These are phyloP conservation scores for Solanum clarkiae DNA, from an alignment of 257 asterid genomes.

Conservation along the genomic window DNA sequence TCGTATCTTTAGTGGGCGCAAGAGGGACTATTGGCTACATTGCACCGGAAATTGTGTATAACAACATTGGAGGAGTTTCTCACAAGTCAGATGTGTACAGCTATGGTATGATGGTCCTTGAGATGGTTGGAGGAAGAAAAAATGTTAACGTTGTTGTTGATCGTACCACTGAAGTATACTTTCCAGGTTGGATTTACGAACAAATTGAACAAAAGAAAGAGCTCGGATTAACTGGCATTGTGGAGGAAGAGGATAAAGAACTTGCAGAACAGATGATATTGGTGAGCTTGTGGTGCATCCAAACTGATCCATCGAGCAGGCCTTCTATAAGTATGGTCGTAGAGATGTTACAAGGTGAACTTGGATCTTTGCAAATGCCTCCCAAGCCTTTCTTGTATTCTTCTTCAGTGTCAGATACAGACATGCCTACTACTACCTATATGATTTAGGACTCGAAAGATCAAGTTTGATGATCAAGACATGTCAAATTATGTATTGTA, in stretches of 20 bases:
- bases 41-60: neutral
- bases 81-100: neutral
- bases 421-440: neutral
- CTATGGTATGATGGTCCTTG: slow-evolving; percentile 16
- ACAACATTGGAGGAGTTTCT: neutral
- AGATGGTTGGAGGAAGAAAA: slow-evolving; percentile 26
- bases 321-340: slow-evolving; percentile 15
- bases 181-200: slow-evolving; percentile 22
- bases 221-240: neutral
- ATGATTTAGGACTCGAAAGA: neutral
- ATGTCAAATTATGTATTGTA: neutral
- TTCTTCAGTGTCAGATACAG: neutral
- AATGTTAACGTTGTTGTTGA: neutral
- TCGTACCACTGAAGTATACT: slow-evolving; percentile 2
- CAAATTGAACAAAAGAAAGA: neutral
- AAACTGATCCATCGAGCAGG: slow-evolving; percentile 6
- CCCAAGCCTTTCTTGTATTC: slow-evolving; percentile 9
- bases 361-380: slow-evolving; percentile 8
- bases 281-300: slow-evolving; percentile 26
- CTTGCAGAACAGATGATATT: slow-evolving; percentile 5
- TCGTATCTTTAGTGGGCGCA: neutral
- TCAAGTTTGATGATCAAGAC: neutral
- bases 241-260: neutral
- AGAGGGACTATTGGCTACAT: neutral
- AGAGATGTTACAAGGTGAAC: slow-evolving; percentile 19